Base-by-base conservation (phyloP, 2,329 filamentous ascomycete species). In the Exophiala spinifera region DNA sequence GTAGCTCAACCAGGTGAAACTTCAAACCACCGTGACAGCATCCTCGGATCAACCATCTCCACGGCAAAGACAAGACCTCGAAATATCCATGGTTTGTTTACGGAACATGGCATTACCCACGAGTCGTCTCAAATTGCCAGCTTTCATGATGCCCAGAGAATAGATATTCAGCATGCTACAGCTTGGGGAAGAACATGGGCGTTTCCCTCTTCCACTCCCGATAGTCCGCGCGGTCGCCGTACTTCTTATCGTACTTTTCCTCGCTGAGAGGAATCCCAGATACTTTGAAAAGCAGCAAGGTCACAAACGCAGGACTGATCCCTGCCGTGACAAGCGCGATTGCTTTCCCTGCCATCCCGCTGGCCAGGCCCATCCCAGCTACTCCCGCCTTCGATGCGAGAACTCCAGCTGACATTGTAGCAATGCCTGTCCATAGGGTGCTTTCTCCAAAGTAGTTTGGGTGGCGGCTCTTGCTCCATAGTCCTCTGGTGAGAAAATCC, bases 381-480 rank as follows among this genome's bases (percentile, higher is more conserved):
- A 83, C 81, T 1, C 80, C 80, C 0, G 80, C 76, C n/a, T 69
- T 71, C 13, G 74, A 73, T 1, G 79, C 68, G 46, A 89, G 70
- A 1, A 82, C 72, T 1, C 84, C 83, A 0, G 78, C 81, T 0
- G 82, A 77, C 1, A 76, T 70, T 4, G 81, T 79, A 0, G 85
- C 83, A 54, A 88, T 79, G 1, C 86, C 85, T 0, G 80, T 83
- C 86, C 85, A 89, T 28, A 89, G 72, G 10, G 82, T 85, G 23
- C 76, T 78, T 68, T 88, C 85, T n/a, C 85, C 86, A 66, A 88
- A 86, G 72, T 88, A 88, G 64, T 88, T 86, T 0, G 85, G 85
- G 68, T 86, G 83, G 56, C 83, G 72, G 45, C 76, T 80, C 65
- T 79, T 77, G 4, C 74, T 73, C 80, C 84, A 88, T 33, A 88